Conservation (phyloP, 352 stramenopile species). For the Globisporangium orthogonon region DNA sequence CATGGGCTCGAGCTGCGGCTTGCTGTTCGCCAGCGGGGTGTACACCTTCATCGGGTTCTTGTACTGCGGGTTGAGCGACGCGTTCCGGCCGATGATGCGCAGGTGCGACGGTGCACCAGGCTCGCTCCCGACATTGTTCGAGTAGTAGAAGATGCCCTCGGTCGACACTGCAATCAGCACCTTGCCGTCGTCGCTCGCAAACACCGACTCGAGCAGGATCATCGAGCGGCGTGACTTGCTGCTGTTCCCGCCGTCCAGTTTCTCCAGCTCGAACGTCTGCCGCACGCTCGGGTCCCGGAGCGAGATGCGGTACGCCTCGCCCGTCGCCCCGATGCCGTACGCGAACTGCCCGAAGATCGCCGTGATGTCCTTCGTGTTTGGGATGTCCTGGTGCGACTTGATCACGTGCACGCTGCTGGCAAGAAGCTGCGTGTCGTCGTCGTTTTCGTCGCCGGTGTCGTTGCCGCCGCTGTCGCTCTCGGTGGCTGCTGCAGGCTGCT, state of each 20-base stretch:
- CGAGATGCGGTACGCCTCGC: conserved; percentile 56
- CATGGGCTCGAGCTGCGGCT: conserved; percentile 30
- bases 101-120: conserved; percentile 16
- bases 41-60: conserved; percentile 75
- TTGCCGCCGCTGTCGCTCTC: conserved; percentile 16
- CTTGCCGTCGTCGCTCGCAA: conserved; percentile 57
- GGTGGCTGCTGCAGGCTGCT: conserved; percentile 4
- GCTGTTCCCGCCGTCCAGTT: conserved; percentile 39
- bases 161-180: conserved; percentile 52
- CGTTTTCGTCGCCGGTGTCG: conserved; percentile 17
- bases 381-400: conserved; percentile 51
- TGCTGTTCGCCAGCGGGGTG: conserved; percentile 19
- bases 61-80: conserved; percentile 55
- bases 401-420: conserved; percentile 23
- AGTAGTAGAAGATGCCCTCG: conserved; percentile 76
- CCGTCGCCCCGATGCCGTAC: conserved; percentile 60
- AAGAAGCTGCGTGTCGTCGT: conserved; percentile 7
- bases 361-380: conserved; percentile 49
- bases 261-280: conserved; percentile 63
- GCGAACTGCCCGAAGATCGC: conserved; percentile 52
- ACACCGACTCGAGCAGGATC: conserved; percentile 60
- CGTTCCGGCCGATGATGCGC: conserved; percentile 61
- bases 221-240: conserved; percentile 66
- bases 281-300: conserved; percentile 35
- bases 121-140: conserved; percentile 22